A percentile compares a stretch with the other conserved stretches of the same genome.
Evolutionary conservation across 805 yeast species (phyloP).

Genomic region (Starmerella gropengiesseri): DNA sequence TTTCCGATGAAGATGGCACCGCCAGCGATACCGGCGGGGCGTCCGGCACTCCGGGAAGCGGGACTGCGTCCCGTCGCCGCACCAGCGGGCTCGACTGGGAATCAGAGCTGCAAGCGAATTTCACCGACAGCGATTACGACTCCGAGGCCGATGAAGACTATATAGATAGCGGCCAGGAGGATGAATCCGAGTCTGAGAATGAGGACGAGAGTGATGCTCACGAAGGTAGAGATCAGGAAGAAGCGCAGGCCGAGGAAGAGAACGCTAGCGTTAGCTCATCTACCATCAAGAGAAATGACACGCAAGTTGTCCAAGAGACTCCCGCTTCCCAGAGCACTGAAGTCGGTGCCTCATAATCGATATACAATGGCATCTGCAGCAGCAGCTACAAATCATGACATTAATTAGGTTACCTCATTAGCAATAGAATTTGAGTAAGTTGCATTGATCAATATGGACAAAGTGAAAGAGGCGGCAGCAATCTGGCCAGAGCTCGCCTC

Average conservation of each 20-base stretch:
- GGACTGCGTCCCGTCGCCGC: slow-evolving; percentile 8
- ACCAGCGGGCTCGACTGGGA: slow-evolving; percentile 28
- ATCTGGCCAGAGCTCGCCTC: no score
- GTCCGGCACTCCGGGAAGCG: background rate
- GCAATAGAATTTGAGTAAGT: no score
- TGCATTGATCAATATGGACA: no score
- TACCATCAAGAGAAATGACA: no score
- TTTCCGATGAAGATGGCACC: slow-evolving; percentile 25
- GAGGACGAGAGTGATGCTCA: slow-evolving; percentile 9
- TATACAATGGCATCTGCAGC: no score
- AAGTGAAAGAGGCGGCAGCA: no score
- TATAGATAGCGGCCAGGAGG: slow-evolving; percentile 14
- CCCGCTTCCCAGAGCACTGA: no score
- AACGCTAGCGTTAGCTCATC: no score
- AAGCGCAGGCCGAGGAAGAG: background rate
- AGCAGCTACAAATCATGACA: no score
- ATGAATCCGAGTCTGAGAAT: slow-evolving; percentile 12
- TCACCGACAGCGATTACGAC: slow-evolving; percentile 29
- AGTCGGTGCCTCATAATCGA: no score
- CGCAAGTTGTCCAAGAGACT: no score
- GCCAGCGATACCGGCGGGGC: slow-evolving; percentile 5
- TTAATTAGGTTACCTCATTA: no score
- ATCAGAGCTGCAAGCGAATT: slow-evolving; percentile 25
- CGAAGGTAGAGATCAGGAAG: background rate
- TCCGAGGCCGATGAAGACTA: slow-evolving; percentile 13